These are phyloP conservation scores for Ceratocystiopsis minuta DNA, from an alignment of 2,329 filamentous ascomycete species.

Conservation along the genomic window DNA sequence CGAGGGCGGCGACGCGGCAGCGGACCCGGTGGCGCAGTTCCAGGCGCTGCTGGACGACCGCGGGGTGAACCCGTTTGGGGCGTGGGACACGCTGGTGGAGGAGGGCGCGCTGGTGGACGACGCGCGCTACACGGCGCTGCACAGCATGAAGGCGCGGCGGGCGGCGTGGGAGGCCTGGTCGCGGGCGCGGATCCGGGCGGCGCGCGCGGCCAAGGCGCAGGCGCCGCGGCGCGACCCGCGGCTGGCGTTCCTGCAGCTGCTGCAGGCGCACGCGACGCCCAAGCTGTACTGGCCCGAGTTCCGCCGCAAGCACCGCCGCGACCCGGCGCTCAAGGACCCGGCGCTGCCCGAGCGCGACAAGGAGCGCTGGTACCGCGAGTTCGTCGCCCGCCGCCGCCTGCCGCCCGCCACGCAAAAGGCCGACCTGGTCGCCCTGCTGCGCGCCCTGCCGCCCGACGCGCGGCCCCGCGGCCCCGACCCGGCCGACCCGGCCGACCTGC, in stretches of 20 bases:
- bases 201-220: slow-evolving; percentile 54
- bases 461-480: slow-evolving; percentile 10
- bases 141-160: slow-evolving; percentile 63
- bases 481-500: slow-evolving; percentile 37
- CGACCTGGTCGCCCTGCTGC: slow-evolving; percentile 49
- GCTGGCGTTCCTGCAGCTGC: slow-evolving; percentile 64
- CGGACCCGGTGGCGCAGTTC: slow-evolving; percentile 64
- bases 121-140: slow-evolving; percentile 65
- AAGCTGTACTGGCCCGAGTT: slow-evolving; percentile 98
- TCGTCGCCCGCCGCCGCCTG: slow-evolving; percentile 48
- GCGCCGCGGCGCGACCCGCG: slow-evolving; percentile 69
- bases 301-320: slow-evolving; percentile 73
- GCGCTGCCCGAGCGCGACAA: slow-evolving; percentile 56
- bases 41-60: slow-evolving; percentile 72
- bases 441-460: slow-evolving; percentile 10
- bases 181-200: slow-evolving; percentile 51
- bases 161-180: slow-evolving; percentile 78
- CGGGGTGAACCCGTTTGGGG: slow-evolving; percentile 66
- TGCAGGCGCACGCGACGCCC: slow-evolving; percentile 65
- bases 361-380: slow-evolving; percentile 64
- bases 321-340: slow-evolving; percentile 59
- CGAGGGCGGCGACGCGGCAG: slow-evolving; percentile 41
- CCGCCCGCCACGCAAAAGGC: slow-evolving; percentile 47
- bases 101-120: slow-evolving; percentile 71
- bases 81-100: slow-evolving; percentile 81